Conservation (phyloP, 2,329 filamentous ascomycete species). For the Scedosporium boydii region DNA sequence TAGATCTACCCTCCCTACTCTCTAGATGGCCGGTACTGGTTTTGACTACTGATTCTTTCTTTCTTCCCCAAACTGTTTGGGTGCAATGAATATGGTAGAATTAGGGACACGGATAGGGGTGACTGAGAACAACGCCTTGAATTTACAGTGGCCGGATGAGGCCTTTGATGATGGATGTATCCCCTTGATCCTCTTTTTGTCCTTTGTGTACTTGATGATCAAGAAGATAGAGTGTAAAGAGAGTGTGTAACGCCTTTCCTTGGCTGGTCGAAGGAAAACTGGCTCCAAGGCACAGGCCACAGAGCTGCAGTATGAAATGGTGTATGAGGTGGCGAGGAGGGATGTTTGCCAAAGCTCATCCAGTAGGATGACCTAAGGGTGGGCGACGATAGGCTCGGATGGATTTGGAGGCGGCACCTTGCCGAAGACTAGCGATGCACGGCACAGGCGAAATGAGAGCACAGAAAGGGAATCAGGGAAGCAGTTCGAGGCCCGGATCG, state of each 20-base stretch:
- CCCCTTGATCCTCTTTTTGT: not conserved
- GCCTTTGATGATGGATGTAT: not conserved
- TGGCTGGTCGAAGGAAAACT: not conserved
- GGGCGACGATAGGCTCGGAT: not conserved
- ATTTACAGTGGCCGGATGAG: not conserved
- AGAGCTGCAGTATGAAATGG: not conserved
- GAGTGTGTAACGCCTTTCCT: not conserved
- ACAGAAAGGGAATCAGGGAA: not conserved
- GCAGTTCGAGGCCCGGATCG: not conserved
- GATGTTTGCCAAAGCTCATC: not conserved
- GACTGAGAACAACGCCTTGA: not conserved
- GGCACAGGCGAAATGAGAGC: not conserved
- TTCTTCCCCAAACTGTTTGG: not conserved
- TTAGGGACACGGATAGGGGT: not conserved
- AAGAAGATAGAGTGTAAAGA: not conserved
- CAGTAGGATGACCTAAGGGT: not conserved
- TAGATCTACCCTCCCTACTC: not conserved
- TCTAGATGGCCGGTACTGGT: not conserved
- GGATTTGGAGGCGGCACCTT: not conserved
- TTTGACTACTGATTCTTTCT: not conserved
- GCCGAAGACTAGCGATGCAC: not conserved
- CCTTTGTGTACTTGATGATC: not conserved
- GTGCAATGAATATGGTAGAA: not conserved
- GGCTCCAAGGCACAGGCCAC: not conserved
- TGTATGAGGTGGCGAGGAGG: not conserved